Base-by-base conservation (phyloP, 2,329 filamentous ascomycete species). In the Nothopassalora personata region DNA sequence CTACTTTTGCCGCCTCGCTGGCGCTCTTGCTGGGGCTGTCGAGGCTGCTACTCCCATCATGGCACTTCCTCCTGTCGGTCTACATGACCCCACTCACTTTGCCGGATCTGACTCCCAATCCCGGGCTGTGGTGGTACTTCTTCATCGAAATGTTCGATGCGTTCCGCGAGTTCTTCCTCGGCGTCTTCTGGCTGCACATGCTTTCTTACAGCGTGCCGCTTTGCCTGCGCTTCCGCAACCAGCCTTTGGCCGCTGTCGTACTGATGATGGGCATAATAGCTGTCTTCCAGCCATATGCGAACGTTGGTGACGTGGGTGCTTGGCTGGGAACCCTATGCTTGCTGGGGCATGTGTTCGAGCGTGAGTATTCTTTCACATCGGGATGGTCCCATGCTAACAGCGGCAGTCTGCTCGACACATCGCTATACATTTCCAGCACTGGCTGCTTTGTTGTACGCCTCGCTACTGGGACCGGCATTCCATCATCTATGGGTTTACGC, bases 71-170 rank as follows among this genome's bases (percentile, higher is more conserved):
- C 19, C 76, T 82, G 7, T 91, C 91, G 19, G 97, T 94, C 0
- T 99, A 99, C 75, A 91, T 93, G 66, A 90, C 96, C 50, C 92
- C 96, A 68, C 82, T 99, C 39, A 86, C 94, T 0, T 83, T 99
- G 2, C 90, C 91, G 8, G 94, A 99, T 71, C 81, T 99, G 45
- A 95, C 93, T 0, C 94, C 94, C 11, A 99, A 97, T 66, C 89
- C 95, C 31, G 94, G 94, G 1, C 81, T 99, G 1, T 99, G 94
- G 94, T 99, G 94, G 94, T 99, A 99, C 76, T 99, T 99, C 77
- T 97, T 99, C 72, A 96, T 95, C 66, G 93, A 99, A 73, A 99
- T 99, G 86, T 99, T 99, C 73, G 94, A 99, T 76, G 93, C 92
- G 0, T 99, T 99, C 81, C 85, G 94, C 43, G 87, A 89, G 67